Evolutionary conservation across 352 stramenopile genomes (phyloP), one percentile per base, ranked within the genome.

Genomic region (Globisporangium paddicum): DNA sequence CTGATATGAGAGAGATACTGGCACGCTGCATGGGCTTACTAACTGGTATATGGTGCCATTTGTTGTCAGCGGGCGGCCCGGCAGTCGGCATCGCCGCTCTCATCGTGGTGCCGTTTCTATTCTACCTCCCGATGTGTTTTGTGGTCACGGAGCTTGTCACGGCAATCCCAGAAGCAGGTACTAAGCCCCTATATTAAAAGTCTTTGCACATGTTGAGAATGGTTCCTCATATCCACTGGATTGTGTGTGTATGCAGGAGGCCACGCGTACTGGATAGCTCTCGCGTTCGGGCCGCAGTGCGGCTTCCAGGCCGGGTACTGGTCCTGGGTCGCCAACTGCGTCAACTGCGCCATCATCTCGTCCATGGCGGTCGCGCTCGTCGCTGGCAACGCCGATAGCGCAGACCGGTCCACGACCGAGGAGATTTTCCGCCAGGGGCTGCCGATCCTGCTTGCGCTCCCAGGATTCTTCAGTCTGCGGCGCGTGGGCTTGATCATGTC

Each of bases 251-350:
- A 11, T 23, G 62, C 60, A 5, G 78, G 73, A 16, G 75, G 78
- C 40, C 71, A 88, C 35, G 78, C 78, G 34, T 88, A 88, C 57
- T 92, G 82, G 82, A 70, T 88, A 28, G 73, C 73, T 9, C 57
- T 82, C 30, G 80, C 79, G 18, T 90, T 92, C 32, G 82, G 82
- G 1, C 77, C 78, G 3, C 72, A 63, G 19, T 87, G 72, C 70
- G 86, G 83, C 2, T 86, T 95, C 40, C 83, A 90, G 40, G 78
- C 82, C 1, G 82, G 81, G 7, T 95, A 90, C 67, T 95, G 86
- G 83, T 83, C 71, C 9, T 95, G 85, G 85, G 68, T 93, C 37
- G 76, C 79, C 23, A 90, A 89, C 53, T 87, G 80, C 52, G 71
- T 94, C 67, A 73, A 89, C 62, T 88, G 76, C 46, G 77, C 82